Evolutionary conservation across 352 stramenopile species (phyloP).

Genomic region (Globisporangium yorkense): DNA sequence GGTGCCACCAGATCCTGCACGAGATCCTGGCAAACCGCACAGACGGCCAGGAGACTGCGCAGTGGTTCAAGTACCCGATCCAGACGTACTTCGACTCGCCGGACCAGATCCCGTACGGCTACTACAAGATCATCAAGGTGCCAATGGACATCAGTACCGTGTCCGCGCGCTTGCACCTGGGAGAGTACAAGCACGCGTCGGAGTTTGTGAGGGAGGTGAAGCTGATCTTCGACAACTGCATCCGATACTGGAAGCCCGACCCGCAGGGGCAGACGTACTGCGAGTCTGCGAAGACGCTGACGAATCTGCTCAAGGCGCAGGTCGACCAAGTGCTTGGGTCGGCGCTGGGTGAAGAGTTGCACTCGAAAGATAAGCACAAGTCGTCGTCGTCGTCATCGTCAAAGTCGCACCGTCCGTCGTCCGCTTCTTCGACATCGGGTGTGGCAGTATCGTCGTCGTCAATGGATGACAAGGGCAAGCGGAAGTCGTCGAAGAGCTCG

Average conservation of each 20-base stretch:
- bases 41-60: constrained; percentile 68
- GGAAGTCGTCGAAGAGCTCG: constrained; percentile 24
- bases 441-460: constrained; percentile 1
- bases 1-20: constrained; percentile 80
- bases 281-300: constrained; percentile 58
- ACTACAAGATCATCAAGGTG: constrained; percentile 72
- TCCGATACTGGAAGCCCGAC: constrained; percentile 74
- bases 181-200: constrained; percentile 47
- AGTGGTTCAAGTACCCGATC: constrained; percentile 87
- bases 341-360: constrained; percentile 17
- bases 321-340: constrained; percentile 30
- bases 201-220: constrained; percentile 61
- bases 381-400: constrained; percentile 23
- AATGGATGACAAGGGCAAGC: constrained; percentile 21
- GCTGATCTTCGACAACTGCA: constrained; percentile 85
- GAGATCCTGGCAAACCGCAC: constrained; percentile 71
- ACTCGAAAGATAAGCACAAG: constrained; percentile 38
- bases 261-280: constrained; percentile 77
- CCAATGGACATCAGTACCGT: constrained; percentile 84
- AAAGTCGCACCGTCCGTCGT: constrained; percentile 15
- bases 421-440: constrained; percentile 13
- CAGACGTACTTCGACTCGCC: constrained; percentile 80
- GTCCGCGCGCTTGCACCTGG: constrained; percentile 60
- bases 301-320: constrained; percentile 45
- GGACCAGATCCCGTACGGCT: constrained; percentile 79